Base-by-base conservation (phyloP, 345 rosid genomes). In the Dovyalis caffra region DNA sequence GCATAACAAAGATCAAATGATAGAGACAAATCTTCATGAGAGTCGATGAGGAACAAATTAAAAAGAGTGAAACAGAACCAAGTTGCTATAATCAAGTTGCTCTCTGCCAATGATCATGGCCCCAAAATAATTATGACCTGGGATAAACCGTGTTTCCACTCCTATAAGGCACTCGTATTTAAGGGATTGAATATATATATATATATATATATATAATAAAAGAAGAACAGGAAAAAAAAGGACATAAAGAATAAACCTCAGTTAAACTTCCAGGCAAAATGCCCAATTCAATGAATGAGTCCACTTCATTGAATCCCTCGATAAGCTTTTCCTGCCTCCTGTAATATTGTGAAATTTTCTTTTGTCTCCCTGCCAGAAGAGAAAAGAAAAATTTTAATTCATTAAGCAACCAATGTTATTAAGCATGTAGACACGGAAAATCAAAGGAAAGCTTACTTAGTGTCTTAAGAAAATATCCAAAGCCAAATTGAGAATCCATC, bases 241-340 rank as follows among this genome's bases (percentile, higher is more conserved):
- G 14, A 20, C 1, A 28, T 25, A 62, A 61, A 32, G 2, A 34
- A 33, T 45, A 26, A 60, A 85, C 90, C 88, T 88, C 82, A 0
- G 82, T 74, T 60, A 82, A 45, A 63, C 4, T 63, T 28, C 81
- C 85, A 3, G 90, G 87, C 74, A 82, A 61, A 73, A 69, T 61
- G 1, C 88, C 91, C 71, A 86, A 65, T 35, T 88, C 91, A 15
- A 76, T 73, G 63, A 85, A 86, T 2, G 75, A 56, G 60, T 88
- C 89, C 9, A 88, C 81, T 82, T 86, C 88, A 38, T 60, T 74
- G 83, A 80, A 86, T n/a, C 83, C 85, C 38, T 80, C 63, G 6
- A 88, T 82, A 57, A 88, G 82, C 49, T 66, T 74, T 65, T 83
- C 82, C 70, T 86, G 91, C 66, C 70, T 83, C 68, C 70, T 83